A percentile compares a stretch with the other conserved stretches of the same genome.
Evolutionary conservation across 768 basidiomycete species (phyloP).

Genomic region (Amanita pseudoporphyria): DNA sequence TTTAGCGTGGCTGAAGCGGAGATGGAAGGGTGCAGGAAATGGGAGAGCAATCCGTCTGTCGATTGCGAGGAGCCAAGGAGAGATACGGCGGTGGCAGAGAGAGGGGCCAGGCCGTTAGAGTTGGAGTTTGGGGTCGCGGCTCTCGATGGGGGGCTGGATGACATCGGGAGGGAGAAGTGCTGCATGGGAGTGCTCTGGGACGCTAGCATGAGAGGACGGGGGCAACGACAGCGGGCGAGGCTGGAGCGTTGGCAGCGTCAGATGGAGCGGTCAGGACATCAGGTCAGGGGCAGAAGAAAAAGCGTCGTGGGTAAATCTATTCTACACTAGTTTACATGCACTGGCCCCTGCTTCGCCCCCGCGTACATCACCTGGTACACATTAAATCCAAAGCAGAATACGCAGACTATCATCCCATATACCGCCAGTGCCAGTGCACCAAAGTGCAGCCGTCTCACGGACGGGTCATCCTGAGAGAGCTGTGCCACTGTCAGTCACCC

Average conservation of each 20-base stretch:
- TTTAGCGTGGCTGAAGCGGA: slow-evolving; percentile 11
- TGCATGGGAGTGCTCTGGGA: slow-evolving; percentile 7
- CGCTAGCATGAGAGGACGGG: background rate
- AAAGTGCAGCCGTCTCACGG: slow-evolving; percentile 38
- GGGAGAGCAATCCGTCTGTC: slow-evolving; percentile 10
- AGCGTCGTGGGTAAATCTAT: slow-evolving; percentile 25
- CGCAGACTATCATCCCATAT: slow-evolving; percentile 74
- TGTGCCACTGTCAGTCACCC: slow-evolving; percentile 17
- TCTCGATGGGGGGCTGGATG: slow-evolving; percentile 9
- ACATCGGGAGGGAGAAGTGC: slow-evolving; percentile 7
- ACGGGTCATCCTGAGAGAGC: slow-evolving; percentile 62
- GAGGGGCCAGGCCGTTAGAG: slow-evolving; percentile 7
- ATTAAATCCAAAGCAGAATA: slow-evolving; percentile 81
- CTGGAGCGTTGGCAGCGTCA: background rate
- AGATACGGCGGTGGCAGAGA: slow-evolving; percentile 11
- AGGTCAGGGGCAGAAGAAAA: slow-evolving; percentile 14
- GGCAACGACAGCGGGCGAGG: slow-evolving; percentile 1
- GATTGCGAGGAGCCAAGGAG: slow-evolving; percentile 13
- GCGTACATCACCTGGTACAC: slow-evolving; percentile 51
- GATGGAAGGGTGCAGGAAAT: slow-evolving; percentile 14
- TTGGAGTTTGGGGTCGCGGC: slow-evolving; percentile 13
- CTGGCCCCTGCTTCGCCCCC: slow-evolving; percentile 10
- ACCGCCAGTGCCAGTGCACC: slow-evolving; percentile 55
- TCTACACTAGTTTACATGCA: slow-evolving; percentile 8
- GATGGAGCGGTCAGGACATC: slow-evolving; percentile 18